Base-by-base conservation (phyloP, 2,329 filamentous ascomycete genomes). In the Monilinia aucupariae region DNA sequence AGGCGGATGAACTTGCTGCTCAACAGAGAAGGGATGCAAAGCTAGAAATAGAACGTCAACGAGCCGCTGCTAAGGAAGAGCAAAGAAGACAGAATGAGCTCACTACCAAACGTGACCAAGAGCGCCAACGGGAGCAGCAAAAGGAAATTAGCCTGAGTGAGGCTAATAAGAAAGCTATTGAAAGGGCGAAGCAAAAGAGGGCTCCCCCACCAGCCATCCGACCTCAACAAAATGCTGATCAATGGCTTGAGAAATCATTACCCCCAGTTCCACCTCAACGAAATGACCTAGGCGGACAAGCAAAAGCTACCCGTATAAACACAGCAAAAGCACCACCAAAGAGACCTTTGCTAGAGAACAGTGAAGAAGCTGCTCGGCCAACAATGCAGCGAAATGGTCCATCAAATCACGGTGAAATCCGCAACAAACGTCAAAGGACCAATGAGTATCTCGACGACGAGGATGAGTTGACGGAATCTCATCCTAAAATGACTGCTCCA, bases 21-120 rank as follows among this genome's bases (percentile, higher is more conserved):
- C 87, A 92, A 70, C 85, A 87, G 56, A 93, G 91, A 71, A 86
- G 87, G 10, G 90, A 96, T 25, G 86, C 88, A 45, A 96, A 96
- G 76, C 83, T 86, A 20, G 90, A 96, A 70, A 78, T 89, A 41
- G 91, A 96, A 73, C 86, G 89, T 54, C 91, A 92, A 76, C 83
- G 89, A 64, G 84, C 84, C 54, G 85, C 83, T 7, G 75, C 78
- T 22, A 86, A 88, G 68, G 86, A 88, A 65, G 87, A 90, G 68
- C 84, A 89, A 69, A 80, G 79, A 62, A 82, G 78, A 56, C 81
- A 84, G 65, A 84, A 88, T 65, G 85, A 88, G 62, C 78, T 82
- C 65, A 79, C 82, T 67, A 79, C 79, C 34, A 83, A 83, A 61
- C 80, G 83, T 60, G 87, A 91, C 67, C 78, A 78, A 20, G 85